phyloP scores from a whole-genome alignment of 495 filamentous ascomycete genomes.

The Tuber umbilicatum region DNA sequence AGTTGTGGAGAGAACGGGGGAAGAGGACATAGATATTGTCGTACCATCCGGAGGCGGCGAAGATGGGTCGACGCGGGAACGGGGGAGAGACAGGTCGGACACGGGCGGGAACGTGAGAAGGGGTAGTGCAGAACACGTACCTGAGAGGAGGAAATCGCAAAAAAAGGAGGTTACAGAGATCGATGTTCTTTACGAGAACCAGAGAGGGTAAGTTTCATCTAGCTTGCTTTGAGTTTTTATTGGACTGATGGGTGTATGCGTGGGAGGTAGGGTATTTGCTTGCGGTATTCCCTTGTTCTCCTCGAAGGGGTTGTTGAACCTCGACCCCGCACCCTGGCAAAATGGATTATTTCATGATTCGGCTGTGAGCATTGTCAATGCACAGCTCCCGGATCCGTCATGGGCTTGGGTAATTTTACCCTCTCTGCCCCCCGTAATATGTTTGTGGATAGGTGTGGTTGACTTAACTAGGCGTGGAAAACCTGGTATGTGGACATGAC shows the following conservation, averaged over 20 bases:
- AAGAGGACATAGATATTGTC: conserved; percentile 18
- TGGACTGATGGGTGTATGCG: background rate
- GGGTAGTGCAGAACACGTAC: conserved; percentile 15
- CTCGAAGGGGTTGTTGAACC: conserved; percentile 70
- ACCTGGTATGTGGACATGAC: conserved; percentile 91
- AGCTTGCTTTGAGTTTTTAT: background rate
- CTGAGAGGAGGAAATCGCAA: conserved; percentile 12
- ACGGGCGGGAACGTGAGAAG: conserved; percentile 39
- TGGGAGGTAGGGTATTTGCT: conserved; percentile 54
- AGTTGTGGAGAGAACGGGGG: conserved; percentile 19
- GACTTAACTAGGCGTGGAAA: conserved; percentile 56
- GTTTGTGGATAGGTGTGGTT: background rate
- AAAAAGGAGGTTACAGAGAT: conserved; percentile 53
- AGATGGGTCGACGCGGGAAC: background rate
- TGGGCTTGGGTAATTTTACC: conserved; percentile 65
- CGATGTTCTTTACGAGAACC: conserved; percentile 92
- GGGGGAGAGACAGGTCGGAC: conserved; percentile 17
- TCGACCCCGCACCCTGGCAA: conserved; percentile 83
- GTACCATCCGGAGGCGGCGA: conserved; percentile 13
- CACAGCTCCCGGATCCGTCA: conserved; percentile 87
- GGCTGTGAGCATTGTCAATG: conserved; percentile 78
- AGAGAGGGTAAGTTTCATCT: conserved; percentile 53
- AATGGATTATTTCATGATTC: conserved; percentile 64
- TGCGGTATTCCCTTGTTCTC: conserved; percentile 89
- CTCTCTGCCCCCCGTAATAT: background rate